Conservation (phyloP, 495 filamentous ascomycete species). For the Aspergillus bertholletiae region DNA sequence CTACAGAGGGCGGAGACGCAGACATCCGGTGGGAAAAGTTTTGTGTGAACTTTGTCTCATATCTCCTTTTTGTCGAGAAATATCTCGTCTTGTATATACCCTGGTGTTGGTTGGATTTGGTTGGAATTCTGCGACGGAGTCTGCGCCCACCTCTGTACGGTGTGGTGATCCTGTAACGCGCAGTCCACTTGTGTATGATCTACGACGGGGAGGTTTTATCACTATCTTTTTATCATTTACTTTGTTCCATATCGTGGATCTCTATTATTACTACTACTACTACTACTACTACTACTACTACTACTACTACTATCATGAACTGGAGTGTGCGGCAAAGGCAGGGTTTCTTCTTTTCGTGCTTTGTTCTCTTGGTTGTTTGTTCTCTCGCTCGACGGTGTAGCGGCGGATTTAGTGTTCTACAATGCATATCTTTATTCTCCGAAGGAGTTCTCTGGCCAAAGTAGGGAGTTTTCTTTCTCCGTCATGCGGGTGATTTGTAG, state of each 20-base stretch:
- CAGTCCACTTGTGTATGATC: slow-evolving; percentile 35
- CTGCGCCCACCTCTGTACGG: slow-evolving; percentile 12
- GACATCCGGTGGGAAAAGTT: slow-evolving; percentile 18
- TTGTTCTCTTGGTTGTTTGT: slow-evolving; percentile 13
- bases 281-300: slow-evolving; percentile 20
- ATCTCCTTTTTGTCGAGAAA: slow-evolving; percentile 8
- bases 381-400: slow-evolving; percentile 8
- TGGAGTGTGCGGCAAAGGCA: slow-evolving; percentile 39
- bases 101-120: slow-evolving; percentile 22
- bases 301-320: slow-evolving; percentile 19
- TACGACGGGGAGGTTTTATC: slow-evolving; percentile 22
- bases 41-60: slow-evolving; percentile 15
- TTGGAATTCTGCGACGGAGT: slow-evolving; percentile 15
- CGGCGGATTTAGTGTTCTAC: slow-evolving; percentile 7
- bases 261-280: slow-evolving; percentile 15
- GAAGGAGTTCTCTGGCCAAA: slow-evolving; percentile 8
- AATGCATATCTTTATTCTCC: neutral
- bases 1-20: slow-evolving; percentile 17
- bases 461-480: neutral
- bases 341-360: slow-evolving; percentile 19
- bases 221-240: slow-evolving; percentile 19
- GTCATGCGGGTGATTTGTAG: neutral
- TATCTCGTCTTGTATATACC: slow-evolving; percentile 27
- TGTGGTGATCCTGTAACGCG: slow-evolving; percentile 9
- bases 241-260: slow-evolving; percentile 13